Evolutionary conservation across 805 yeast species (phyloP).

Genomic region (Saccharomycopsis malanga): DNA sequence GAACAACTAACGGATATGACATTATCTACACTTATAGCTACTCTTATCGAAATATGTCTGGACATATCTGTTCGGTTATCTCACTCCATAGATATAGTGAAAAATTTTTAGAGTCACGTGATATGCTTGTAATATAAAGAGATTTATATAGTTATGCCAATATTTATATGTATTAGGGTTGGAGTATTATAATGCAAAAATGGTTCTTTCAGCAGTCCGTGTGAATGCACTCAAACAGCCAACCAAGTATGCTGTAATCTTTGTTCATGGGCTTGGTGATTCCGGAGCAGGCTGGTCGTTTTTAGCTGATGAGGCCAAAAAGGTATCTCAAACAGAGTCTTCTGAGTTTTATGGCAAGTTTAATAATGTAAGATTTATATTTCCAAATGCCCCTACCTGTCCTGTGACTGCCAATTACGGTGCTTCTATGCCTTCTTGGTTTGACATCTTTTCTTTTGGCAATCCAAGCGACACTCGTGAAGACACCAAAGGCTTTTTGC

Average conservation of each 20-base stretch:
- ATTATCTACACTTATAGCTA: no score
- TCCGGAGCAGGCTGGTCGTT: slow-evolving; percentile 85
- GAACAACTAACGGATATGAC: slow-evolving; percentile 63
- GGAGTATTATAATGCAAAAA: no score
- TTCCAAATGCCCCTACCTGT: slow-evolving; percentile 80
- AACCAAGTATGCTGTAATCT: slow-evolving; percentile 55
- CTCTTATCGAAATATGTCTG: not conserved
- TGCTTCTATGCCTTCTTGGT: slow-evolving; percentile 75
- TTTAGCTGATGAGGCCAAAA: slow-evolving; percentile 56
- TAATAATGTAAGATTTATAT: slow-evolving; percentile 61
- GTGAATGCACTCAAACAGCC: slow-evolving; percentile 27
- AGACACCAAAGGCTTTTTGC: slow-evolving; percentile 49
- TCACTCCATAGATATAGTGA: no score
- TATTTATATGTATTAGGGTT: no score
- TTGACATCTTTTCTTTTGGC: slow-evolving; percentile 59
- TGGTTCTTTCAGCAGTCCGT: slow-evolving; percentile 28
- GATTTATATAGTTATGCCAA: no score
- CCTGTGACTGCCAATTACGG: slow-evolving; percentile 70
- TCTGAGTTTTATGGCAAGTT: slow-evolving; percentile 32
- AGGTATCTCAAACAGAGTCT: slow-evolving; percentile 20
- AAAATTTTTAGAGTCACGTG: no score
- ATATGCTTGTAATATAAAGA: no score
- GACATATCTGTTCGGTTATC: not conserved
- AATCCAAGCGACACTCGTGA: slow-evolving; percentile 30
- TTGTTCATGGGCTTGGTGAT: slow-evolving; percentile 91